phyloP scores from a whole-genome alignment of 306 rosid species.

The Hippophae rhamnoides region DNA sequence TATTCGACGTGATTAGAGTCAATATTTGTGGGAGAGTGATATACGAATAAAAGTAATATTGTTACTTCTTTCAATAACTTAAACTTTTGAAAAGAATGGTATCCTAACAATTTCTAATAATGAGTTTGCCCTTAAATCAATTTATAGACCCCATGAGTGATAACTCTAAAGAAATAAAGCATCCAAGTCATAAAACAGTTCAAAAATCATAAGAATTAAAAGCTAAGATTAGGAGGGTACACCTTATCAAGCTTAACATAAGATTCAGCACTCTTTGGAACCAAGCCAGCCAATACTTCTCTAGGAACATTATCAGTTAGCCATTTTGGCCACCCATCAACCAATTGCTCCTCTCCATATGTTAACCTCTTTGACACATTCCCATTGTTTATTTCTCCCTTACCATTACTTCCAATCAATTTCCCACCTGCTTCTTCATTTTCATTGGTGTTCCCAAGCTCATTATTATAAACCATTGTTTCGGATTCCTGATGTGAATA shows the following conservation, averaged over 20 bases:
- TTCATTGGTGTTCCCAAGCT: slow-evolving; percentile 8
- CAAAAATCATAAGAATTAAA: neutral
- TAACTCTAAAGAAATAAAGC: neutral
- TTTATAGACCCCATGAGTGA: neutral
- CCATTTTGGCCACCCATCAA: slow-evolving; percentile 49
- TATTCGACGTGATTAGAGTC: no score
- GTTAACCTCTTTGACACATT: slow-evolving; percentile 20
- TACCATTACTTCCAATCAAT: slow-evolving; percentile 1
- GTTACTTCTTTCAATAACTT: no score
- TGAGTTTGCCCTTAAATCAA: no score
- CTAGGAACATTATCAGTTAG: slow-evolving; percentile 41
- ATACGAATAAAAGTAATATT: no score
- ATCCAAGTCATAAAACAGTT: neutral
- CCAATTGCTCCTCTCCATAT: slow-evolving; percentile 27
- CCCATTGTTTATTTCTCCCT: slow-evolving; percentile 20
- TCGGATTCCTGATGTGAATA: slow-evolving; percentile 13
- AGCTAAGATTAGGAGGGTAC: neutral
- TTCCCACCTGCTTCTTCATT: slow-evolving; percentile 4
- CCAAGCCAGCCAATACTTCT: slow-evolving; percentile 42
- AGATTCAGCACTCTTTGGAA: slow-evolving; percentile 73
- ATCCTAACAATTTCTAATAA: no score
- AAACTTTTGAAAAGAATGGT: no score
- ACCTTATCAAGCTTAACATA: slow-evolving; percentile 73
- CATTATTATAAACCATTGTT: slow-evolving; percentile 17
- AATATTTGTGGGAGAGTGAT: no score